Evolutionary conservation across 352 stramenopile species (phyloP).

Genomic region (Phytophthora quininea): DNA sequence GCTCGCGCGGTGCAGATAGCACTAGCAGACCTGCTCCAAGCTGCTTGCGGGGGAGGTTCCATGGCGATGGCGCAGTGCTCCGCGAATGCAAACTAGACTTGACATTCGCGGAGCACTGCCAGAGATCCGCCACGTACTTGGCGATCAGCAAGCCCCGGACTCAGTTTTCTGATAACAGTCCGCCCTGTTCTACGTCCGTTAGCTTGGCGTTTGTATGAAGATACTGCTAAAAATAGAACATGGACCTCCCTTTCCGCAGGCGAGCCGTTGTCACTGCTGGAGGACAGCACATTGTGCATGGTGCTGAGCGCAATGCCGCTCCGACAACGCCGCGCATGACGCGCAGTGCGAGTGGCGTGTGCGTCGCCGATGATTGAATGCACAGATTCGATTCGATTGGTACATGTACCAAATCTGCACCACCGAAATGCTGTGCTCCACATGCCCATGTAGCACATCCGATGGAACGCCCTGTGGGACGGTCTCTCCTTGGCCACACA

Average conservation of each 20-base stretch:
- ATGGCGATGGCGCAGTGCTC: neutral
- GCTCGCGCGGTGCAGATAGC: neutral
- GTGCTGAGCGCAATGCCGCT: neutral
- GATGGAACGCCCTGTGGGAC: neutral
- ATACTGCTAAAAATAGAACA: neutral
- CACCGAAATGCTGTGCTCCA: slow-evolving; percentile 1
- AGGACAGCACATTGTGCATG: no score
- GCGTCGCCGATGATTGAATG: no score
- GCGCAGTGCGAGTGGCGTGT: no score
- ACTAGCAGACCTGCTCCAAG: neutral
- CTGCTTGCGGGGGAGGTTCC: neutral
- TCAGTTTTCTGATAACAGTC: neutral
- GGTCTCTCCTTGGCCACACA: slow-evolving; percentile 17
- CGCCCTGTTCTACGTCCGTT: neutral
- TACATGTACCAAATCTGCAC: neutral
- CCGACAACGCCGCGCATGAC: neutral
- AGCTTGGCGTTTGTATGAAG: slow-evolving; percentile 13
- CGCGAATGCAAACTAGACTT: no score
- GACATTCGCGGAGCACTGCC: no score
- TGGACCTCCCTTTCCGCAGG: neutral
- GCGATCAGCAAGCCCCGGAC: neutral
- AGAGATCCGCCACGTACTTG: no score
- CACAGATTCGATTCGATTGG: neutral
- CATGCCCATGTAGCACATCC: neutral
- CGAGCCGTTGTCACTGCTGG: no score